Percentiles rank a stretch among this genome's conserved stretches.
These are phyloP conservation scores for Polyplosphaeria fusca DNA, from an alignment of 495 filamentous ascomycete species.

Conservation along the genomic window DNA sequence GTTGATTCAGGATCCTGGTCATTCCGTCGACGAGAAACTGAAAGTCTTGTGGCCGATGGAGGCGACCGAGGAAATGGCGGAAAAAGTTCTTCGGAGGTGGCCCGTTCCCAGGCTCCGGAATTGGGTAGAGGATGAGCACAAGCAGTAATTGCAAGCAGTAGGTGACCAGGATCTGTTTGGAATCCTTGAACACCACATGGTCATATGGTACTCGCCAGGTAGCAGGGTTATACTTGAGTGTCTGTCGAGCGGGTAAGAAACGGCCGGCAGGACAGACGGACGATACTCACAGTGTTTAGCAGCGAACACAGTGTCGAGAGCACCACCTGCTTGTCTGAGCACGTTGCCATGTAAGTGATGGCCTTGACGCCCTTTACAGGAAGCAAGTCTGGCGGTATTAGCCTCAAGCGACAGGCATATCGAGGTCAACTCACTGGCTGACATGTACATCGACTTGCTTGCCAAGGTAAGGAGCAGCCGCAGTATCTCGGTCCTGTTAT, in stretches of 20 bases:
- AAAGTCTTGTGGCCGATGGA: conserved; percentile 95
- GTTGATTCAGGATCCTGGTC: conserved; percentile 88
- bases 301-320: conserved; percentile 87
- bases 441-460: conserved; percentile 90
- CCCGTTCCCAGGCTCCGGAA: conserved; percentile 69
- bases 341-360: conserved; percentile 84
- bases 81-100: conserved; percentile 79
- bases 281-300: conserved; percentile 77
- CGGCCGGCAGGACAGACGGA: not conserved
- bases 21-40: conserved; percentile 97
- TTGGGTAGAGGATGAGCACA: conserved; percentile 81
- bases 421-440: conserved; percentile 57
- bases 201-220: conserved; percentile 95
- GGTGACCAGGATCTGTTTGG: conserved; percentile 86
- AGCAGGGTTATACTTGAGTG: conserved; percentile 94
- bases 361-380: conserved; percentile 83
- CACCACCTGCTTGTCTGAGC: conserved; percentile 85
- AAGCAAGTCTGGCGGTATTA: conserved; percentile 54
- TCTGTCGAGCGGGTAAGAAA: conserved; percentile 51
- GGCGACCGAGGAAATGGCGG: conserved; percentile 82
- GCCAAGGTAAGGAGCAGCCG: conserved; percentile 81
- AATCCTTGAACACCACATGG: conserved; percentile 87
- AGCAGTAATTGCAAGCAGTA: conserved; percentile 91
- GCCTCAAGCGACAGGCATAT: not conserved
- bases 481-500: conserved; percentile 85